Evolutionary conservation across 2,329 filamentous ascomycete genomes (phyloP), one percentile per base, ranked within the genome.

Genomic region (Penicillium psychrosexuale): DNA sequence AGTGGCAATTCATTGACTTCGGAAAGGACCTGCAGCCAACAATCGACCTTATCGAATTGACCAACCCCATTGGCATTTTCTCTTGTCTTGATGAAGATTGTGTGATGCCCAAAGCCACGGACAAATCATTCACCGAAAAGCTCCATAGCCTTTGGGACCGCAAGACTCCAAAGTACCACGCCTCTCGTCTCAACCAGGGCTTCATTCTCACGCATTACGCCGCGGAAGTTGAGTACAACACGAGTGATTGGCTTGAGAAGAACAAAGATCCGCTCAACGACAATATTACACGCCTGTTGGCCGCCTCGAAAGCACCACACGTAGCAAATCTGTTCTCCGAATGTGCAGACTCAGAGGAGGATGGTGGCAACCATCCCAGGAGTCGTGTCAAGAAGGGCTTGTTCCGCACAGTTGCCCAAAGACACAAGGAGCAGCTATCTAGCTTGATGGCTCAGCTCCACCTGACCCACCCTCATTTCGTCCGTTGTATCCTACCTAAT

Each of bases 1-100:
- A 99, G 75, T 99, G 94, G 94, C 91, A 97, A 69, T 99, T 99
- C 71, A 99, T 99, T 69, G 94, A 99, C 73, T 99, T 99, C 70
- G 94, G 94, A 17, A 91, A 92, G 58, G 94, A 99, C 69, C 80
- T 99, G 27, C 95, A 99, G 71, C 94, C 94, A 0, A 99, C 94
- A 0, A 99, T 99, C 64, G 94, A 99, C 67, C 81, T 99, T 42
- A 99, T 99, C 60, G 94, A 99, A 74, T 75, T 99, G 33, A 84
- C 94, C 0, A 99, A 99, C 64, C 94, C 94, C 0, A 99, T 99
- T 54, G 95, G 94, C 78, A 96, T 99, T 66, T 99, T 99, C 74
- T 97, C 94, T 0, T 99, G 95, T 68, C 80, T 99, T 15, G 94
- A 99, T 64, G 94, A 99, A 75, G 94, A 99, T 75, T 94, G 88